These are phyloP conservation scores for Schizochytrium sp. DNA, from an alignment of 108 stramenopile genomes.

Conservation along the genomic window DNA sequence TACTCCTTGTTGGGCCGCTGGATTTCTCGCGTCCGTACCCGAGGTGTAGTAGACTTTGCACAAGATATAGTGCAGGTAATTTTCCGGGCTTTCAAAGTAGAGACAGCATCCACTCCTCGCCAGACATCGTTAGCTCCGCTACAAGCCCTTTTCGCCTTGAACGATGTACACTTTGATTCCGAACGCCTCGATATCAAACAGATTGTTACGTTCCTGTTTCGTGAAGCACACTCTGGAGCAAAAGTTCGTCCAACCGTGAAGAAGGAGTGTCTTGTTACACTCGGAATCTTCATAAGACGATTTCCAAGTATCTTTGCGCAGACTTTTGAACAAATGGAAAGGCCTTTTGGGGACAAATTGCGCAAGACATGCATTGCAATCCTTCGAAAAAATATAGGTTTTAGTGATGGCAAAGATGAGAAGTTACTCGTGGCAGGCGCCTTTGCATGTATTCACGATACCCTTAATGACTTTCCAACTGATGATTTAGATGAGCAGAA, in stretches of 20 bases:
- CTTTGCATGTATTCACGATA: background rate
- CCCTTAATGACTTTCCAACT: background rate
- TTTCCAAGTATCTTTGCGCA: slow-evolving; percentile 20
- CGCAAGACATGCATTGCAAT: background rate
- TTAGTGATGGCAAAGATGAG: background rate
- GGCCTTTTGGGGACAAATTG: slow-evolving; percentile 19
- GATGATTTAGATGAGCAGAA: background rate
- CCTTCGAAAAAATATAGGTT: background rate
- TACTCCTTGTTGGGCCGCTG: slow-evolving; percentile 44
- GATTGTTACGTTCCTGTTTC: slow-evolving; percentile 9
- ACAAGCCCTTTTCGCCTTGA: background rate
- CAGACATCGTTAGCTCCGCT: slow-evolving; percentile 15
- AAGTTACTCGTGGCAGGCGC: slow-evolving; percentile 55
- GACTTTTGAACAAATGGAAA: background rate
- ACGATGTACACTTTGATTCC: background rate
- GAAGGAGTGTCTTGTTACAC: slow-evolving; percentile 6
- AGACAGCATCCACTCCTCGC: background rate
- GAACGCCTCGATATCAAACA: background rate
- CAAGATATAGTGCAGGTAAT: background rate
- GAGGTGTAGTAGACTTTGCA: background rate
- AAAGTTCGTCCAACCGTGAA: slow-evolving; percentile 56
- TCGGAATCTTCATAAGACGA: background rate
- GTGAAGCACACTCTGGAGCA: background rate
- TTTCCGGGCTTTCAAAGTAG: slow-evolving; percentile 11
- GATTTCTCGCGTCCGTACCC: background rate